Evolutionary conservation across 768 basidiomycete species (phyloP), one percentile per base, ranked within the genome.

Genomic region (Serendipita sp.): DNA sequence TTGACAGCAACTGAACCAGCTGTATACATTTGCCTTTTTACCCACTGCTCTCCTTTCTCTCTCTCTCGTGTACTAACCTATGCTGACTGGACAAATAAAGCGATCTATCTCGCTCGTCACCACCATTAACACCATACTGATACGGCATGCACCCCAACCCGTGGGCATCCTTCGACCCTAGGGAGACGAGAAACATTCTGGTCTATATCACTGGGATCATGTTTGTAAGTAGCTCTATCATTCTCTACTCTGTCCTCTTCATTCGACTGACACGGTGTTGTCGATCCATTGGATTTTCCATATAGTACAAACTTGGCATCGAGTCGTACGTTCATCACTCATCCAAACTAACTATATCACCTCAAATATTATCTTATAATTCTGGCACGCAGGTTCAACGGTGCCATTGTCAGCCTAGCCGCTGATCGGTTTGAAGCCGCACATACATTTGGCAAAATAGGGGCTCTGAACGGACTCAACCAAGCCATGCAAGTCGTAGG

Each of bases 401-500:
- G 67, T 1, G 18, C 66, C 4, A 66, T 67, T 44, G 52, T 66
- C 35, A 67, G 64, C n/a, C 45, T 69, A 16, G 66, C 68, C 23
- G 66, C 67, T 34, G 67, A 70, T 45, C 67, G 70, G 2, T 70
- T 70, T 64, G 52, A 65, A 7, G 64, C 67, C 7, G 64, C 67
- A 3, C 62, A 65, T n/a, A 65, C 69, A 5, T 70, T 71, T 65
- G 66, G 67, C 36, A 70, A 70, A 44, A 65, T 71, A 23, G 72
- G 69, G 16, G 64, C 68, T 11, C 64, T 69, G 2, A 68, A 66
- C 4, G 72, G 72, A 38, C 8, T 71, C 30, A 71, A 71, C 63
- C 60, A 66, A 32, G 70, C 70, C 13, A 69, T 70, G 65, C 72
- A 72, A 65, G 69, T 68, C 63, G 70, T 69, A 23, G 68, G 70